Evolutionary conservation across 2,329 filamentous ascomycete genomes (phyloP).

Genomic region (Didymosphaeria variabile): DNA sequence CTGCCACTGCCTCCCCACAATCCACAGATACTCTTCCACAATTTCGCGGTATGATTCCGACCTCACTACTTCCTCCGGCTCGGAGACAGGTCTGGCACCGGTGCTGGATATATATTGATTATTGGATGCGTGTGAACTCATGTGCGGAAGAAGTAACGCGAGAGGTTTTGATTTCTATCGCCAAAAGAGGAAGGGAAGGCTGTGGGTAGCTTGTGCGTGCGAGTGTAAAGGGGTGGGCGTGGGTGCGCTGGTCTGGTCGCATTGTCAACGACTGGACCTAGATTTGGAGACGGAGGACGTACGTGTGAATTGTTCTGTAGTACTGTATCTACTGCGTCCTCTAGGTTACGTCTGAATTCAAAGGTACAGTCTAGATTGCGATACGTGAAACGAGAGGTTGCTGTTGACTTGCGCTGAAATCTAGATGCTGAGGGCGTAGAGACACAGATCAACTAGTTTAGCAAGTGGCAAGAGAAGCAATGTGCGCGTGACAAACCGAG

Average conservation of each 20-base stretch:
- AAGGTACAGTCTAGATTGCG: neutral
- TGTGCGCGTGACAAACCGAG: neutral
- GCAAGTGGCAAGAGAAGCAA: neutral
- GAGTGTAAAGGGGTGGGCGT: neutral
- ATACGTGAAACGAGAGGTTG: neutral
- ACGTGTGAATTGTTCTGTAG: neutral
- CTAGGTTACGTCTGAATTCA: neutral
- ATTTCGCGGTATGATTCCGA: neutral
- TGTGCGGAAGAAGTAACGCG: neutral
- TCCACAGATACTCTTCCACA: neutral
- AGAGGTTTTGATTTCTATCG: neutral
- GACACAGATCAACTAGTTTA: neutral
- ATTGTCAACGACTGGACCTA: neutral
- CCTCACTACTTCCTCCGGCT: no score
- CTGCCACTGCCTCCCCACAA: neutral
- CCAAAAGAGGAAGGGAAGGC: no score
- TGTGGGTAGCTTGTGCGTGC: neutral
- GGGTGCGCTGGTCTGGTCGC: neutral
- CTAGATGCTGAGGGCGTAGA: neutral
- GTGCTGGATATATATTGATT: no score
- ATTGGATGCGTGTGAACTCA: neutral
- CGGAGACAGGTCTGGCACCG: no score
- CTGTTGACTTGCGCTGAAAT: neutral
- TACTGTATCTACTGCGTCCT: neutral
- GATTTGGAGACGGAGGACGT: neutral